Conservation (phyloP, 441 rosid genomes). For the Populus hybrid region DNA sequence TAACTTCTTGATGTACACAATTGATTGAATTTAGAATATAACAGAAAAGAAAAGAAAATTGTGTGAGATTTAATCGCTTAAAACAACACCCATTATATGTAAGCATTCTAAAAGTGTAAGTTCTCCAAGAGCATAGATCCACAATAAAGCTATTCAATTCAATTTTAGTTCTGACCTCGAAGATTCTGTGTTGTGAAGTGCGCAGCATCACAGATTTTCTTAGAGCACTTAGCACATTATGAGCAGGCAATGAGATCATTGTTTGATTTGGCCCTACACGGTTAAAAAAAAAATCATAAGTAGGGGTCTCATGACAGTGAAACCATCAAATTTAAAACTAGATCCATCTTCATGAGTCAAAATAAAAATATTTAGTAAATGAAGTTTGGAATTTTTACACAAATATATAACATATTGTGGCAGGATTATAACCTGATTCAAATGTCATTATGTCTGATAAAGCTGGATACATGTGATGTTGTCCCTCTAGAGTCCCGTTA, state of each 20-base stretch:
- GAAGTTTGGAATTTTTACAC: neutral
- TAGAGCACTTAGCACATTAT: slow-evolving; percentile 54
- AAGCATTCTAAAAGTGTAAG: neutral
- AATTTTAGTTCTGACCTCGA: slow-evolving; percentile 41
- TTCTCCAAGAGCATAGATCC: neutral
- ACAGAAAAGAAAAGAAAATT: neutral
- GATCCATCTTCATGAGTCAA: neutral
- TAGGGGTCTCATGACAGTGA: neutral
- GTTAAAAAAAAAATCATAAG: slow-evolving; percentile 5
- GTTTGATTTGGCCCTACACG: slow-evolving; percentile 24
- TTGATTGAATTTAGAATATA: neutral
- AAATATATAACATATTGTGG: neutral
- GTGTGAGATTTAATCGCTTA: neutral
- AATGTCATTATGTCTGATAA: slow-evolving; percentile 24
- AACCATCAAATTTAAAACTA: neutral
- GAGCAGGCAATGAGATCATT: slow-evolving; percentile 37
- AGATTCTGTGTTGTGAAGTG: slow-evolving; percentile 46
- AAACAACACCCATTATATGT: neutral
- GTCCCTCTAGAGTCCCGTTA: slow-evolving; percentile 11
- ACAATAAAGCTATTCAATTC: neutral
- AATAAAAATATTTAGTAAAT: neutral
- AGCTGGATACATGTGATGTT: slow-evolving; percentile 10
- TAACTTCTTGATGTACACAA: too few species aligned
- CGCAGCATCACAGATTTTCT: slow-evolving; percentile 66
- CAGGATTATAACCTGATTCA: slow-evolving; percentile 17